These are phyloP conservation scores for Fistulifera pelliculosa DNA, from an alignment of 108 stramenopile species.

Conservation along the genomic window DNA sequence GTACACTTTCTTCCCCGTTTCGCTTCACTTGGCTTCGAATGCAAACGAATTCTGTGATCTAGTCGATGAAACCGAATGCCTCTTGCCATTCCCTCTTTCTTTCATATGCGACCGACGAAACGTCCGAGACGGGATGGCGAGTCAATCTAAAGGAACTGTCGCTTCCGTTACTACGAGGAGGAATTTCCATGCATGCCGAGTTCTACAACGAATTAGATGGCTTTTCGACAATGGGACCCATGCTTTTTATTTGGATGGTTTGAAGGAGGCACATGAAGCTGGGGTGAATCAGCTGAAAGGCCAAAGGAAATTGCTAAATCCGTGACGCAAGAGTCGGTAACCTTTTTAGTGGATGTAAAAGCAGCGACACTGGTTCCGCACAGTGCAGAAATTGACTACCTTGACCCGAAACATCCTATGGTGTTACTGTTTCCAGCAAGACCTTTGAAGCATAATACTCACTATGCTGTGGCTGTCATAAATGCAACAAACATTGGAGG, in stretches of 20 bases:
- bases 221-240: constrained; percentile 66
- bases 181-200: constrained; percentile 19
- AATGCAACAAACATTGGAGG: constrained; percentile 35
- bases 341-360: constrained; percentile 52
- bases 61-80: constrained; percentile 58
- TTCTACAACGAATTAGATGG: constrained; percentile 70
- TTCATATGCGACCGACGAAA: constrained; percentile 32
- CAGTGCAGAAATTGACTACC: constrained; percentile 58
- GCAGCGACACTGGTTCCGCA: constrained; percentile 39
- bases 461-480: constrained; percentile 58
- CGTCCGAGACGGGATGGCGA: constrained; percentile 37
- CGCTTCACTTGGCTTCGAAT: too few relatives aligned
- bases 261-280: constrained; percentile 38
- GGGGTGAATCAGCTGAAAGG: constrained; percentile 23
- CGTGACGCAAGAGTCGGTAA: constrained; percentile 39
- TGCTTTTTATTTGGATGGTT: constrained; percentile 70
- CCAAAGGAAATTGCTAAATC: constrained; percentile 43
- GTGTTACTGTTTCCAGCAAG: constrained; percentile 54
- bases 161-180: constrained; percentile 28
- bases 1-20: constrained; percentile 7
- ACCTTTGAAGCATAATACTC: constrained; percentile 44
- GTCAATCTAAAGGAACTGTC: constrained; percentile 28
- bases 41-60: constrained; percentile 38
- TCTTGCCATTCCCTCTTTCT: constrained; percentile 67
- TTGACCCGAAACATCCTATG: constrained; percentile 42